Conservation (phyloP, 108 stramenopile genomes). For the Nitzschia inconspicua region DNA sequence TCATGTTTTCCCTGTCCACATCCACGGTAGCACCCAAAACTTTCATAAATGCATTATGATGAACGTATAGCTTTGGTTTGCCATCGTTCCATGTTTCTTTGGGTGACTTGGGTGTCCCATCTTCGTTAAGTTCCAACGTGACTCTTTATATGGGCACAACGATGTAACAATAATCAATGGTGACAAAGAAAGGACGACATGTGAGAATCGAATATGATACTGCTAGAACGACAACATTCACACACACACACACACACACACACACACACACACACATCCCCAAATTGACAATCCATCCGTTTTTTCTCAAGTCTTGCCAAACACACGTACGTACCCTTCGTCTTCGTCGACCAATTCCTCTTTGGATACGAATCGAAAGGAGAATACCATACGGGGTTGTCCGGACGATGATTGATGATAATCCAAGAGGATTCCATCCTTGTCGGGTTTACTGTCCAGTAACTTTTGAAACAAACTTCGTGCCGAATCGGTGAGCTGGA, state of each 20-base stretch:
- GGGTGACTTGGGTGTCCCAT: conserved; percentile 71
- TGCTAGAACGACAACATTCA: too few species aligned
- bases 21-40: conserved; percentile 75
- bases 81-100: conserved; percentile 54
- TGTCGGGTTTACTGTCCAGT: conserved; percentile 29
- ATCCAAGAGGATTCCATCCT: conserved; percentile 53
- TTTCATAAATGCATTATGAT: conserved; percentile 79
- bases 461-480: conserved; percentile 50
- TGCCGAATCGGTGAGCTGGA: conserved; percentile 60
- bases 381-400: conserved; percentile 80
- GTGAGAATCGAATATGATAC: too few species aligned
- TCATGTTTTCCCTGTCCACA: conserved; percentile 37
- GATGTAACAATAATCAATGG: too few species aligned
- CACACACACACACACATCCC: too few species aligned
- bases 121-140: conserved; percentile 72
- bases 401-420: conserved; percentile 65
- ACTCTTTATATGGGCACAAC: conserved; percentile 33
- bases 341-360: conserved; percentile 48
- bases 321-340: conserved; percentile 56
- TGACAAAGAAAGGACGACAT: too few species aligned
- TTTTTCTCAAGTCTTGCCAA: too few species aligned
- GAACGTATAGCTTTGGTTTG: conserved; percentile 71
- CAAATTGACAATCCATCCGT: too few species aligned
- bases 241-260: too few species aligned
- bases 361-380: conserved; percentile 69